Evolutionary conservation across 768 basidiomycete genomes (phyloP).

Genomic region (Epithele typhae): DNA sequence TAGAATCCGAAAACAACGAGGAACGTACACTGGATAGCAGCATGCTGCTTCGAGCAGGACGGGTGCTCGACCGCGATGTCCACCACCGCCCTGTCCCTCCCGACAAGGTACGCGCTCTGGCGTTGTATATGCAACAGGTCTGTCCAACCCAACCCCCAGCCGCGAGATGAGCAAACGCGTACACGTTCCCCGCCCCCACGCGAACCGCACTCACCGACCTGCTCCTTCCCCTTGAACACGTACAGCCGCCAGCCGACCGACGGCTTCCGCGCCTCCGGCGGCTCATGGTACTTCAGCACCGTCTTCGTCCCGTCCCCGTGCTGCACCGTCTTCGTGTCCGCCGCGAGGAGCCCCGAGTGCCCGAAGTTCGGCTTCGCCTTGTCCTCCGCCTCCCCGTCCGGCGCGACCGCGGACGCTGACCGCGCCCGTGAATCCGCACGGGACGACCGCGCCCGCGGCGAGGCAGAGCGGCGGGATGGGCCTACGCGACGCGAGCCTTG

Average conservation of each 20-base stretch:
- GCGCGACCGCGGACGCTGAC: constrained; percentile 41
- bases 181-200: no score
- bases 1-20: not conserved
- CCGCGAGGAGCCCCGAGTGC: constrained; percentile 86
- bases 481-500: not conserved
- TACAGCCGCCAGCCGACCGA: constrained; percentile 88
- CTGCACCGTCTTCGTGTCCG: constrained; percentile 90
- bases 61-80: constrained; percentile 92
- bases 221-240: constrained; percentile 94
- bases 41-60: constrained; percentile 97
- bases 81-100: constrained; percentile 81
- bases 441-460: constrained; percentile 43
- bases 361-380: constrained; percentile 88
- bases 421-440: constrained; percentile 22
- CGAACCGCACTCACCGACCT: constrained; percentile 63
- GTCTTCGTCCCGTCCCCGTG: constrained; percentile 71
- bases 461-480: constrained; percentile 51
- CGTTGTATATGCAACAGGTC: constrained; percentile 89
- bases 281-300: constrained; percentile 96
- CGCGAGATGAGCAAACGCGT: no score
- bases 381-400: constrained; percentile 54
- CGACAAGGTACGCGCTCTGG: constrained; percentile 93
- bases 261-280: constrained; percentile 95
- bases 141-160: constrained; percentile 29
- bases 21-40: constrained; percentile 83